Base-by-base conservation (phyloP, 108 stramenopile species). In the Stephanodiscus minutulus region DNA sequence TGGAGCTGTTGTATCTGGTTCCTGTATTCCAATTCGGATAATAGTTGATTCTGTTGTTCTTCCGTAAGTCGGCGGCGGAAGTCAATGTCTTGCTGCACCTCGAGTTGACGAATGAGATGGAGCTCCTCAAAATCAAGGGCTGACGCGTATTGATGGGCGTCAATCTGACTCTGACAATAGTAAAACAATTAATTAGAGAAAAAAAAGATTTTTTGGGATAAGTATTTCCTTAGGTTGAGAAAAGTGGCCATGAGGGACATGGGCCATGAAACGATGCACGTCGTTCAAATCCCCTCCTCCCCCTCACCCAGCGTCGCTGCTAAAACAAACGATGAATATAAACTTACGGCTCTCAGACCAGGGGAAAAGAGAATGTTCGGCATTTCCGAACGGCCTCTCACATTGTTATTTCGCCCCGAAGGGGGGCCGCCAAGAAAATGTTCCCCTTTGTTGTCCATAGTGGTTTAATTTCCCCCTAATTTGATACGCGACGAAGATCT, bases 91-190 rank as follows among this genome's bases (percentile, higher is more conserved):
- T 66, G 73, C 12, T 76, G 74, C 15, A 76, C 15, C 47, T 68
- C 67, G 18, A 76, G 66, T 37, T 76, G 64, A 9, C 61, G 48
- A n/a, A 66, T 66, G 8, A 67, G 52, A 5, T 61, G 74, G 25
- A 76, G 50, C 41, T 76, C 74, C 53, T 76, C 74, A 39, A 61
- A 76, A 20, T 76, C 74, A 41, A 68, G 74, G 21, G 74, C 74
- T 9, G 66, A 61, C 49, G 37, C 37, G 28, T 66, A 68, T 37
- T 72, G 72, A 35, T 55, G 54, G 57, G 74, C 54, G 24, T 63
- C 74, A 18, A 76, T 37, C 53, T 68, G 66, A 49, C 47, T 39
- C 39, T 9, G 28, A 47, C 25, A 64, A 64, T n/a, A n/a, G 15
- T 18, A 31, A 37, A 47, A 9, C 41, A 59, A 13, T 36, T 24